These are phyloP conservation scores for Curvularia sp. DNA, from an alignment of 2,329 filamentous ascomycete species.

Conservation along the genomic window DNA sequence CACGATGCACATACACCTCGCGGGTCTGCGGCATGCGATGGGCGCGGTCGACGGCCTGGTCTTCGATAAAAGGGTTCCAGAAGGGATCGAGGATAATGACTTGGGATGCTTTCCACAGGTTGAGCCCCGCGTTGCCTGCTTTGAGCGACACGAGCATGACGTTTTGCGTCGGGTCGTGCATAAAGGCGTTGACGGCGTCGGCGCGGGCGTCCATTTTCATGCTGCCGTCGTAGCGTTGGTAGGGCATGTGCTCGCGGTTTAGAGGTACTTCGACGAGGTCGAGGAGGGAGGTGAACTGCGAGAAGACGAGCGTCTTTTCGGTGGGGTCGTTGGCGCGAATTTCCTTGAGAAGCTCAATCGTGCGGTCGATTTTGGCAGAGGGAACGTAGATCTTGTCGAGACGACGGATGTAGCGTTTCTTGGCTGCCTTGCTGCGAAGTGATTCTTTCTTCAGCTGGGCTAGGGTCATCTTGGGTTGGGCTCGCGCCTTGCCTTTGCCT, in stretches of 20 bases:
- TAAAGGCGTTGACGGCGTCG: constrained; percentile 71
- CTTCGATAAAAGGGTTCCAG: constrained; percentile 93
- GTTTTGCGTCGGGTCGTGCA: constrained; percentile 64
- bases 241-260: constrained; percentile 62
- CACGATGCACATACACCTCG: constrained; percentile 78
- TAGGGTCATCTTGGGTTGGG: constrained; percentile 57
- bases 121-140: constrained; percentile 84
- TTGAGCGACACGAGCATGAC: constrained; percentile 81
- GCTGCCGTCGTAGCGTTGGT: constrained; percentile 76
- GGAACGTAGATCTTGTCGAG: constrained; percentile 73
- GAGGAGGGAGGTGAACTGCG: constrained; percentile 79
- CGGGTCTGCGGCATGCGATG: constrained; percentile 83
- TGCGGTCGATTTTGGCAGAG: constrained; percentile 77
- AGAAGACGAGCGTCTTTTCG: constrained; percentile 83
- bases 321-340: constrained; percentile 59
- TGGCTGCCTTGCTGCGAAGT: constrained; percentile 67
- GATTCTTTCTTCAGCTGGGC: constrained; percentile 73
- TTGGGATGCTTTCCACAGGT: constrained; percentile 80
- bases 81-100: constrained; percentile 93
- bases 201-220: constrained; percentile 73
- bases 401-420: constrained; percentile 72
- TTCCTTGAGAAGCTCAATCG: constrained; percentile 67
- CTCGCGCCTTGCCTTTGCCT: constrained; percentile 51
- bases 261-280: constrained; percentile 79
- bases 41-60: constrained; percentile 88